Base-by-base conservation (phyloP, 768 basidiomycete genomes). In the Mycena alexandri region DNA sequence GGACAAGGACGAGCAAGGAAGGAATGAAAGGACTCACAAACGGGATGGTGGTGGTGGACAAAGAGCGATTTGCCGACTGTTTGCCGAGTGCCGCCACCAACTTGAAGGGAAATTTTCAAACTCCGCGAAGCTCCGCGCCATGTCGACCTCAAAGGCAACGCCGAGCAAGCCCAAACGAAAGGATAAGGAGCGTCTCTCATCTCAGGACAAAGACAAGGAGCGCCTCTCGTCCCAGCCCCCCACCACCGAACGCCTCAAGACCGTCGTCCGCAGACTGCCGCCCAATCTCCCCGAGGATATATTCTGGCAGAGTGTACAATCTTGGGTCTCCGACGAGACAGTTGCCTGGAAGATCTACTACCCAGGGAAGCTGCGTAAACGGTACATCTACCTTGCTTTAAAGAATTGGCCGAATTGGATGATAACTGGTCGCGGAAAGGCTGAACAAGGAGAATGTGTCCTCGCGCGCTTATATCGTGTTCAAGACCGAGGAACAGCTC, bases 391-490 rank as follows among this genome's bases (percentile, higher is more conserved):
- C 57, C 33, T 47, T 34, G 5, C 29, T 29, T 29, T 6, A 13
- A 33, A 50, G 14, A 16, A 17, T 29, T 36, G 17, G 36, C 19
- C 16, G 24, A 54, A 41, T 55, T 21, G 51, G 53, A 42, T 72
- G 60, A 64, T 65, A 42, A 70, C 67, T 63, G 52, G 51, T 67
- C 59, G 51, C 61, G 25, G 17, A 59, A 65, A 95, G 95, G 71
- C 73, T 90, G 76, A 91, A 91, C 80, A 94, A 93, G 82, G 95
- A 96, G 81, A 92, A 90, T 62, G 80, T 94, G 10, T 85, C 90
- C 19, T 95, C 96, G 22, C 88, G 96, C 46, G 97, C 97, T 14
- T 98, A 98, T 76, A 91, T 98, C 69, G 89, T 90, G 1, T 98
- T 99, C 86, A 92, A 88, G 83, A 86, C 80, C 17, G 89, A 91